Percentiles rank a stretch among this genome's conserved stretches.
These are phyloP conservation scores for Pyrrhoderma noxium DNA, from an alignment of 1,284 basidiomycete genomes.

Conservation along the genomic window DNA sequence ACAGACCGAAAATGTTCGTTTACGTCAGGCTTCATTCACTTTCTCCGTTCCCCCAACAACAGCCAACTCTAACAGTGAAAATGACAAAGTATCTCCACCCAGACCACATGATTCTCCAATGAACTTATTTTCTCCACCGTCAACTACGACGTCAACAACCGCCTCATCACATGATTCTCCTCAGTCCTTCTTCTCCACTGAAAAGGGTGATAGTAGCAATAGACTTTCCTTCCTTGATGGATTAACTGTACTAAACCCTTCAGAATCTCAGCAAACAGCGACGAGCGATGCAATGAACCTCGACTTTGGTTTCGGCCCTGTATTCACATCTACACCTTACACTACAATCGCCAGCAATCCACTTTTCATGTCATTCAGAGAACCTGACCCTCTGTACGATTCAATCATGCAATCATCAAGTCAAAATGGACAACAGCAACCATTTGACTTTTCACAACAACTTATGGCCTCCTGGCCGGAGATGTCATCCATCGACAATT, in stretches of 20 bases:
- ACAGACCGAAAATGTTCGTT: slow-evolving; percentile 67
- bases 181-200: slow-evolving; percentile 23
- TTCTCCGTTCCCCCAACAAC: slow-evolving; percentile 49
- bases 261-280: slow-evolving; percentile 41
- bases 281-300: slow-evolving; percentile 49
- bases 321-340: slow-evolving; percentile 35
- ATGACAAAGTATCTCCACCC: slow-evolving; percentile 19
- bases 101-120: slow-evolving; percentile 19
- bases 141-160: slow-evolving; percentile 25
- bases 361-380: slow-evolving; percentile 72
- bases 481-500: slow-evolving; percentile 29
- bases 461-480: slow-evolving; percentile 29
- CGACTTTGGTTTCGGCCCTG: slow-evolving; percentile 45
- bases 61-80: slow-evolving; percentile 17
- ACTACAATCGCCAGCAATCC: slow-evolving; percentile 75
- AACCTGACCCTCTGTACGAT: slow-evolving; percentile 34
- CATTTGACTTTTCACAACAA: slow-evolving; percentile 15
- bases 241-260: slow-evolving; percentile 50
- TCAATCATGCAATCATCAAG: not conserved
- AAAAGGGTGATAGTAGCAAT: slow-evolving; percentile 43
- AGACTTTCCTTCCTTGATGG: slow-evolving; percentile 61
- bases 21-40: slow-evolving; percentile 69
- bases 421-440: not conserved
- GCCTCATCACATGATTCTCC: slow-evolving; percentile 28
- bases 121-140: slow-evolving; percentile 20